Percentiles rank a stretch among this genome's conserved stretches.
Evolutionary conservation across 2,329 filamentous ascomycete species (phyloP).

Genomic region (Fusarium sororula): DNA sequence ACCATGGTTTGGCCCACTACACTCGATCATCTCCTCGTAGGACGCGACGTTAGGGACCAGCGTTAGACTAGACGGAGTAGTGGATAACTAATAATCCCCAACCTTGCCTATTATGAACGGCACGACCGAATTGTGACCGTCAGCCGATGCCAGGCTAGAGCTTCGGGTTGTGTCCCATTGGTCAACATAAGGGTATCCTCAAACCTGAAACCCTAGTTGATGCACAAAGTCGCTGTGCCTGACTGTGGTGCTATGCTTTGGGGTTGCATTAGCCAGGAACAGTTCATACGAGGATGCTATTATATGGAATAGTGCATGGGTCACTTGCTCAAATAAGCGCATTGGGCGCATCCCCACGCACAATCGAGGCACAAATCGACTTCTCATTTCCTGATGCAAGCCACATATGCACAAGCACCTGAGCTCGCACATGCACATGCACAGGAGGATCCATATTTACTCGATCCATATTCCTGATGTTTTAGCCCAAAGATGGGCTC

Average conservation of each 20-base stretch:
- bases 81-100: slow-evolving; percentile 33
- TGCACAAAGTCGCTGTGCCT: slow-evolving; percentile 44
- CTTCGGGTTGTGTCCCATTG: slow-evolving; percentile 45
- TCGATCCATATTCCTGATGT: slow-evolving; percentile 1
- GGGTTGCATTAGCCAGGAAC: slow-evolving; percentile 46
- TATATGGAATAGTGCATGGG: slow-evolving; percentile 27
- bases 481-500: slow-evolving; percentile 15
- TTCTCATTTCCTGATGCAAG: slow-evolving; percentile 43
- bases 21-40: slow-evolving; percentile 25
- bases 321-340: slow-evolving; percentile 18
- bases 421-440: slow-evolving; percentile 20
- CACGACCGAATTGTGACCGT: slow-evolving; percentile 40
- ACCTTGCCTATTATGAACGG: slow-evolving; percentile 36
- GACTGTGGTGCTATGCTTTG: slow-evolving; percentile 34
- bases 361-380: slow-evolving; percentile 41
- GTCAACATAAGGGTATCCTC: slow-evolving; percentile 18
- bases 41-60: slow-evolving; percentile 18
- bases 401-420: slow-evolving; percentile 36
- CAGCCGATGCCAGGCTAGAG: slow-evolving; percentile 25
- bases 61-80: neutral
- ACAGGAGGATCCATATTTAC: slow-evolving; percentile 10
- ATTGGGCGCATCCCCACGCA: slow-evolving; percentile 22
- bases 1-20: slow-evolving; percentile 20
- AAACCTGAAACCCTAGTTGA: slow-evolving; percentile 49
- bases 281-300: slow-evolving; percentile 23